These are phyloP conservation scores for Lactarius hatsudake DNA, from an alignment of 768 basidiomycete genomes.

Conservation along the genomic window DNA sequence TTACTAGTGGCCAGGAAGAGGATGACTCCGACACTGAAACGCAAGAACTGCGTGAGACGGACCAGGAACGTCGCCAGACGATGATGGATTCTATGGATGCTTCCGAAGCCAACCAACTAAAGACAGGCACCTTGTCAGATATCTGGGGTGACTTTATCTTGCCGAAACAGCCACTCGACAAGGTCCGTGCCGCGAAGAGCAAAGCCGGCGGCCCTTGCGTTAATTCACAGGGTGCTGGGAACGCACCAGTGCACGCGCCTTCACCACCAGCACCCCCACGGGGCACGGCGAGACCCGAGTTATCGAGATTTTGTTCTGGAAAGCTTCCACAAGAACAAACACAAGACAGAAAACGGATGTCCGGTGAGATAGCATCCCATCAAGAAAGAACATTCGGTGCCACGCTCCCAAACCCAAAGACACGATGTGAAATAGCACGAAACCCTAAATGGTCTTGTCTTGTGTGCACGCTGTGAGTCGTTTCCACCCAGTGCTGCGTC, in stretches of 20 bases:
- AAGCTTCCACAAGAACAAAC: constrained; percentile 37
- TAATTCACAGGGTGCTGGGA: background rate
- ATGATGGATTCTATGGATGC: constrained; percentile 48
- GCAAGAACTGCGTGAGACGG: constrained; percentile 37
- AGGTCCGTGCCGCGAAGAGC: background rate
- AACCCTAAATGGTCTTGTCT: constrained; percentile 22
- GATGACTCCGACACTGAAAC: constrained; percentile 20
- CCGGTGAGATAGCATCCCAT: background rate
- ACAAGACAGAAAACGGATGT: background rate
- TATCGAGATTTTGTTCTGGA: constrained; percentile 32
- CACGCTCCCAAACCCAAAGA: constrained; percentile 7
- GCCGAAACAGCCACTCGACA: constrained; percentile 25
- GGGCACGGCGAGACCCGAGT: background rate
- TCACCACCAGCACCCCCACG: constrained; percentile 7
- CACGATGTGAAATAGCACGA: background rate
- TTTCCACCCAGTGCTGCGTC: background rate
- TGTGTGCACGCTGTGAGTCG: constrained; percentile 11
- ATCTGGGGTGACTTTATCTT: constrained; percentile 54
- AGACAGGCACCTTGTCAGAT: constrained; percentile 40
- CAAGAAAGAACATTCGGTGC: constrained; percentile 5
- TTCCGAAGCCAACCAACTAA: constrained; percentile 44
- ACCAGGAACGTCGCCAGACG: constrained; percentile 48
- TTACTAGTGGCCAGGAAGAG: background rate
- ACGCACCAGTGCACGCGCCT: background rate
- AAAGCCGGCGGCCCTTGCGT: background rate